These are phyloP conservation scores for Boletus reticulatus DNA, from an alignment of 768 basidiomycete genomes.

Conservation along the genomic window DNA sequence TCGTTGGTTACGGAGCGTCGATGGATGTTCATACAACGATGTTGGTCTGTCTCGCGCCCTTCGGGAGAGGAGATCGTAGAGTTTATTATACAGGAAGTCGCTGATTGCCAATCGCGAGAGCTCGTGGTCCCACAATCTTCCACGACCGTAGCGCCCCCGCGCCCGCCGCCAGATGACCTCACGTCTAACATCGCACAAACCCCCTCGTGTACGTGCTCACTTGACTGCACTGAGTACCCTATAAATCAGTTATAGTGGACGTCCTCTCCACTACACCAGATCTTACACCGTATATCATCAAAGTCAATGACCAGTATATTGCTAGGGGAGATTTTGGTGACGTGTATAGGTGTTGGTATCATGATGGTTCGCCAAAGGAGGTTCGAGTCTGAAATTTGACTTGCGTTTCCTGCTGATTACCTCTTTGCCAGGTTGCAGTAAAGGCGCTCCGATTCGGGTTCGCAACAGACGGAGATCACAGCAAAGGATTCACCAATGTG, in stretches of 20 bases:
- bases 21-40: constrained; percentile 13
- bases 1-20: constrained; percentile 1
- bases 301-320: neutral
- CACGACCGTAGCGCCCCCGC: neutral
- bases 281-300: neutral
- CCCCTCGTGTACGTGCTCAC: no score
- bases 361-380: neutral
- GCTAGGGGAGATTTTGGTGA: constrained; percentile 1
- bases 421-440: no score
- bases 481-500: no score
- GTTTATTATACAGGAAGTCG: neutral
- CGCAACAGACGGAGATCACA: no score
- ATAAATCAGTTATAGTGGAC: no score
- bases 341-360: neutral
- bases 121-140: no score
- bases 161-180: constrained; percentile 1
- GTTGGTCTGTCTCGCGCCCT: constrained; percentile 28
- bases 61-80: constrained; percentile 25
- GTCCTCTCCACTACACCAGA: neutral
- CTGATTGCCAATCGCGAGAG: no score
- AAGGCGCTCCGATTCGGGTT: no score
- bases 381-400: neutral
- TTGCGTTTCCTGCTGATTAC: no score
- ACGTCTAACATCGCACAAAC: constrained; percentile 6
- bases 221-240: no score